Conservation (phyloP, 768 basidiomycete genomes). For the Leccinum arenicola region DNA sequence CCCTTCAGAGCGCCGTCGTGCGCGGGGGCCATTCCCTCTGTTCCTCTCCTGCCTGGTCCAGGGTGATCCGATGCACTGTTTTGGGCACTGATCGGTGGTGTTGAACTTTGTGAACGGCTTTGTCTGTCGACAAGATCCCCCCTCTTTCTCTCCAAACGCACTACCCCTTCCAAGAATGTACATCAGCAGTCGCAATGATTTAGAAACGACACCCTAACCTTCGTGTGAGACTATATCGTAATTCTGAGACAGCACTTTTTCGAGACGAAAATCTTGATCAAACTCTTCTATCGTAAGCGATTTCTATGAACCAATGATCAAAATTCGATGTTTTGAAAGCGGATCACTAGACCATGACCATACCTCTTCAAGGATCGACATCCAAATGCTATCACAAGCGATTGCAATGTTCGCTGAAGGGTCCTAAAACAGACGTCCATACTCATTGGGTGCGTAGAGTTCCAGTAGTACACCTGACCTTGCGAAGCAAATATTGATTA, state of each 20-base stretch:
- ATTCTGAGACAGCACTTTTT: background rate
- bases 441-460: too few relatives aligned
- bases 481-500: slow-evolving; percentile 4
- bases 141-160: slow-evolving; percentile 1
- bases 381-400: slow-evolving; percentile 8
- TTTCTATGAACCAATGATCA: background rate
- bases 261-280: background rate
- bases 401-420: slow-evolving; percentile 6
- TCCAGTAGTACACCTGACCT: background rate
- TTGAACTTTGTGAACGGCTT: background rate
- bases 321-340: too few relatives aligned
- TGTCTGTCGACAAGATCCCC: background rate
- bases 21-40: too few relatives aligned
- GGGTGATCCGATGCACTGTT: too few relatives aligned
- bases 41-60: too few relatives aligned
- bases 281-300: background rate
- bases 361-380: slow-evolving; percentile 6
- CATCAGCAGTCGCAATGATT: background rate
- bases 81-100: background rate
- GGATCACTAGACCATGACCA: background rate
- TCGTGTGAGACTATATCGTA: background rate
- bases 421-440: background rate
- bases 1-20: too few relatives aligned
- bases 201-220: background rate
- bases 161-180: background rate